A percentile compares a stretch with the other conserved stretches of the same genome.
Conservation (phyloP, 495 filamentous ascomycete genomes). For the Talaromyces liani region DNA sequence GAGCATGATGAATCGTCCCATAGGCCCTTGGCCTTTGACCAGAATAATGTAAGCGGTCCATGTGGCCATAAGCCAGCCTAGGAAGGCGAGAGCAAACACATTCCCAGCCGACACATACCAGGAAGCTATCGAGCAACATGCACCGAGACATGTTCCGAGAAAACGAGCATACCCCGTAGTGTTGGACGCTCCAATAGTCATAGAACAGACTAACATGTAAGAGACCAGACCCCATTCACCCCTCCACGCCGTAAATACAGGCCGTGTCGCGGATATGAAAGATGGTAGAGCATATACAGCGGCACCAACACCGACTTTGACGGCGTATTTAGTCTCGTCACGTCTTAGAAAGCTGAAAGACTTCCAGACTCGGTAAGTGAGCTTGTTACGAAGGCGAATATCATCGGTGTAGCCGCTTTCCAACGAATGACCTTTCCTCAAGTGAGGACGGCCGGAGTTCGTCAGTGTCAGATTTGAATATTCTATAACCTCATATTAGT, state of each 20-base stretch:
- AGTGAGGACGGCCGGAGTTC: conserved; percentile 10
- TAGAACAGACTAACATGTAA: conserved; percentile 96
- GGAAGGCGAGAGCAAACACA: conserved; percentile 60
- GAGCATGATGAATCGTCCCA: conserved; percentile 86
- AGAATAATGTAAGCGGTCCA: conserved; percentile 86
- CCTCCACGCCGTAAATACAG: conserved; percentile 79
- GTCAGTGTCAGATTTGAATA: conserved; percentile 12
- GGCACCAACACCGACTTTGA: conserved; percentile 89
- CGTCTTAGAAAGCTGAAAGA: conserved; percentile 50
- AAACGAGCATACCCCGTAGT: conserved; percentile 83
- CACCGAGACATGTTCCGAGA: conserved; percentile 80
- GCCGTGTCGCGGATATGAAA: conserved; percentile 70
- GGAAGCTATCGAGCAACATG: conserved; percentile 60
- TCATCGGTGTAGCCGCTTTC: conserved; percentile 3
- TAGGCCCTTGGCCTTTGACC: conserved; percentile 72
- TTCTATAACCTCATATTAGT: background rate
- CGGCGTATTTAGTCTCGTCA: conserved; percentile 69
- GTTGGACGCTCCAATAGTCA: conserved; percentile 94
- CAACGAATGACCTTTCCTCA: conserved; percentile 12
- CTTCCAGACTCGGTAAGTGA: conserved; percentile 52
- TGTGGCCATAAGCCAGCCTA: conserved; percentile 74
- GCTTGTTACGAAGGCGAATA: conserved; percentile 8
- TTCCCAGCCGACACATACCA: conserved; percentile 72
- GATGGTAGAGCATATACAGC: conserved; percentile 79
- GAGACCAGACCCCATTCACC: conserved; percentile 96